Conservation (phyloP, 1,139 yeast genomes). For the Taiozyma onychis region DNA sequence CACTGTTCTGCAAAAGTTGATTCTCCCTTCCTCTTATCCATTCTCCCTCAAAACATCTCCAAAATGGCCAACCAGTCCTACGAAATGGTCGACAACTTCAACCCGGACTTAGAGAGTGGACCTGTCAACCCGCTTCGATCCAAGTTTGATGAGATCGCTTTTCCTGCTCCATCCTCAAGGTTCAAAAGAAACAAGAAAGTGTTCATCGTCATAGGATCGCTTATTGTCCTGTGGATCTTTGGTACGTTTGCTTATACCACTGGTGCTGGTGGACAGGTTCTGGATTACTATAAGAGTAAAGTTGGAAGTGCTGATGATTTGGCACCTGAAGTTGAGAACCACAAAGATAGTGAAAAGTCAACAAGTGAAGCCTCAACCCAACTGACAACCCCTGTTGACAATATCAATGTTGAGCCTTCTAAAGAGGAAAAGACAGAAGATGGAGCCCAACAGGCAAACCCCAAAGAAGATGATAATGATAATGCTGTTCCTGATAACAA, state of each 20-base stretch:
- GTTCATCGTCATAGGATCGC: conserved; percentile 4
- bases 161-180: neutral
- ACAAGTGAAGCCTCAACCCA: neutral
- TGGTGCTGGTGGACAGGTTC: conserved; percentile 10
- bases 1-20: no score
- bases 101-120: conserved; percentile 14
- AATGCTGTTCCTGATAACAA: neutral
- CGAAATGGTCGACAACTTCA: conserved; percentile 17
- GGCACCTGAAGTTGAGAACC: conserved; percentile 8
- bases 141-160: neutral
- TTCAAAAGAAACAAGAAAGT: conserved; percentile 11
- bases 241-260: conserved; percentile 11
- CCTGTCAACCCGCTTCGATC: neutral
- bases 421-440: neutral
- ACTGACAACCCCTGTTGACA: neutral
- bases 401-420: neutral
- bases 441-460: neutral
- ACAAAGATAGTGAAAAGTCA: neutral
- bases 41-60: no score
- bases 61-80: conserved; percentile 2
- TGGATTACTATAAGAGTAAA: conserved; percentile 17
- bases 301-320: conserved; percentile 7
- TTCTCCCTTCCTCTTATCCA: no score
- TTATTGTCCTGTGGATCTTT: conserved; percentile 11
- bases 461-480: neutral